phyloP scores from a whole-genome alignment of 768 basidiomycete species.

The Solioccasus polychromus region DNA sequence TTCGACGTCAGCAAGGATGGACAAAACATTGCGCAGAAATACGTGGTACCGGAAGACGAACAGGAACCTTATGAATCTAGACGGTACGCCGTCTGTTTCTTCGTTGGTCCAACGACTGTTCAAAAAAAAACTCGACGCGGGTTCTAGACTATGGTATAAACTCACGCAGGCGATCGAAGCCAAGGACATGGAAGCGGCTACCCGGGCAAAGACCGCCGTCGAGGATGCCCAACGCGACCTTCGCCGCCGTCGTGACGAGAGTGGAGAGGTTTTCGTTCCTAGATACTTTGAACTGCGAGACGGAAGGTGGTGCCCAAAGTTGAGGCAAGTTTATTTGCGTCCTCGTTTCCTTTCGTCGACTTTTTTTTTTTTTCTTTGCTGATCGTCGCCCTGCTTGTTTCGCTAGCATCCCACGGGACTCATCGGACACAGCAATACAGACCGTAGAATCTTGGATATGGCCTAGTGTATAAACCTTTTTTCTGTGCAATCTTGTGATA shows the following conservation, averaged over 20 bases:
- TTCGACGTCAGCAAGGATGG: slow-evolving; percentile 85
- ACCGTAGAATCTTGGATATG: slow-evolving; percentile 83
- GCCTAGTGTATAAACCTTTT: slow-evolving; percentile 19
- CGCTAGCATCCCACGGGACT: slow-evolving; percentile 59
- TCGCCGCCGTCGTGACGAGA: slow-evolving; percentile 71
- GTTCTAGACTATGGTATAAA: slow-evolving; percentile 69
- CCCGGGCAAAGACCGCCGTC: slow-evolving; percentile 81
- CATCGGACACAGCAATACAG: slow-evolving; percentile 63
- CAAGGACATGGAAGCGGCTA: slow-evolving; percentile 94
- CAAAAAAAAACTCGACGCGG: no score
- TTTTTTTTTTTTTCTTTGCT: neutral
- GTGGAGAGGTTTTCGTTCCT: slow-evolving; percentile 63
- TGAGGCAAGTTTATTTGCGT: slow-evolving; percentile 52
- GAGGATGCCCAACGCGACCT: slow-evolving; percentile 91
- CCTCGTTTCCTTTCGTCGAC: neutral
- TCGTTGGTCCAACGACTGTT: no score
- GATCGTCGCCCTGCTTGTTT: no score
- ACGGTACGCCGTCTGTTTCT: slow-evolving; percentile 43
- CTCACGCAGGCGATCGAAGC: slow-evolving; percentile 81
- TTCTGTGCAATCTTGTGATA: slow-evolving; percentile 1
- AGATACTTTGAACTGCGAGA: slow-evolving; percentile 78
- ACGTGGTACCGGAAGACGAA: slow-evolving; percentile 78
- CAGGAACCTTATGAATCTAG: slow-evolving; percentile 92
- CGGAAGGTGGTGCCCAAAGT: slow-evolving; percentile 80
- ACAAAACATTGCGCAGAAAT: slow-evolving; percentile 72